These are phyloP conservation scores for Murraya koenigii DNA, from an alignment of 345 rosid genomes.

Conservation along the genomic window DNA sequence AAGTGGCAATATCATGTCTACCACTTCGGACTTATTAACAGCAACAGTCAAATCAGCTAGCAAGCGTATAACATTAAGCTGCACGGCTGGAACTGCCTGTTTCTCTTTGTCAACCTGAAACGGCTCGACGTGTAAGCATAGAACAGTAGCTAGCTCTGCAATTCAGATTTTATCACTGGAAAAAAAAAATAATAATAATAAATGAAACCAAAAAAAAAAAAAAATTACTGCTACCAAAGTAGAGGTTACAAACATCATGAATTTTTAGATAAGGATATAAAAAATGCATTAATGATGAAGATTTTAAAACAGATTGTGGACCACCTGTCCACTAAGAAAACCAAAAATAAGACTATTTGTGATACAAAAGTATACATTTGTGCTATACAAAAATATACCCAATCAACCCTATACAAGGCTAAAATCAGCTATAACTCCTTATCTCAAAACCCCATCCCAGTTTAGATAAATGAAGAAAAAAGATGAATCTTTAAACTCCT, in stretches of 20 bases:
- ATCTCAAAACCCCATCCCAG: no score
- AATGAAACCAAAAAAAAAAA: no score
- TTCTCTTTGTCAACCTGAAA: constrained; percentile 86
- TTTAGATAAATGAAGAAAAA: no score
- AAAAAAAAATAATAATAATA: not conserved
- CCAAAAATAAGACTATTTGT: no score
- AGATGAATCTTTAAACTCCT: no score
- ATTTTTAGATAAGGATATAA: not conserved
- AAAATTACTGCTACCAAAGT: not conserved
- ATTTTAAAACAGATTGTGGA: no score
- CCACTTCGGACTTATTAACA: constrained; percentile 89
- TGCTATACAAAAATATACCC: no score
- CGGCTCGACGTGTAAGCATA: constrained; percentile 16
- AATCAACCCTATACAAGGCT: no score
- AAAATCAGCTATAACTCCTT: no score
- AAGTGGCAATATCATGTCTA: constrained; percentile 96
- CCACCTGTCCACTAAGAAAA: no score
- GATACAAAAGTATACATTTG: no score
- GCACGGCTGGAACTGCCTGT: constrained; percentile 67
- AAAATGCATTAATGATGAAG: no score
- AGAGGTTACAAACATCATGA: not conserved
- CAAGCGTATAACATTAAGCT: constrained; percentile 84
- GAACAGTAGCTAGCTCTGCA: not conserved
- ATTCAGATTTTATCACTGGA: not conserved
- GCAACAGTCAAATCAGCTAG: constrained; percentile 93